Evolutionary conservation across 176 grass and related monocot species (phyloP), one percentile per base, ranked within the genome.

Genomic region (Ensete ventricosum): DNA sequence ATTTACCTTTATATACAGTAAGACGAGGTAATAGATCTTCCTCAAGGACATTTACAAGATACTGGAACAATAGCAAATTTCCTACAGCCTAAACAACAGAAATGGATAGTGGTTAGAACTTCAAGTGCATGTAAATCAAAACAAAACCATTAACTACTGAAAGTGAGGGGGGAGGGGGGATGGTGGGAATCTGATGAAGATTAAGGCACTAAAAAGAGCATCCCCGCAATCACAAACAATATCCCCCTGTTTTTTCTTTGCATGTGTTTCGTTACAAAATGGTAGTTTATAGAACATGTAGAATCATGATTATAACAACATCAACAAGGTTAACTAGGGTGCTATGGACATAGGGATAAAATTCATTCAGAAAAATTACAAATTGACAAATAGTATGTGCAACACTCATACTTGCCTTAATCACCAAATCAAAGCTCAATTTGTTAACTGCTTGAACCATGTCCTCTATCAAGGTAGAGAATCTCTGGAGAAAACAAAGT

Each of bases 1-100:
- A 27, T 74, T 86, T 83, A 90, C 93, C 90, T 92, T 88, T 97
- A 77, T 82, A 90, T 85, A 87, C 81, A 88, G 66, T 79, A 27
- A 80, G 75, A 64, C 88, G 93, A 88, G 79, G 79, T 73, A 82
- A 76, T 71, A 87, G 83, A 88, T 97, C 93, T 83, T 79, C 85
- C 80, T 97, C 88, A 49, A 97, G 79, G 75, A 87, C 79, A 78
- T 57, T 57, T 23, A 93, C 68, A 75, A 93, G 87, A 78, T 92
- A 97, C 26, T 93, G 79, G 73, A 97, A 90, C 78, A 90, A 25
- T 76, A 97, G 58, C 81, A 90, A 88, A 23, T 88, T 80, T 77
- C 86, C 21, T 48, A 85, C 80, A 85, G 67, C 55, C 93, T 97
- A 85, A 59, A 85, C 75, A 29, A 76, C 23, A 78, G 8, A 76